Evolutionary conservation across 2,329 filamentous ascomycete genomes (phyloP).

Genomic region (Sporothrix inflata): DNA sequence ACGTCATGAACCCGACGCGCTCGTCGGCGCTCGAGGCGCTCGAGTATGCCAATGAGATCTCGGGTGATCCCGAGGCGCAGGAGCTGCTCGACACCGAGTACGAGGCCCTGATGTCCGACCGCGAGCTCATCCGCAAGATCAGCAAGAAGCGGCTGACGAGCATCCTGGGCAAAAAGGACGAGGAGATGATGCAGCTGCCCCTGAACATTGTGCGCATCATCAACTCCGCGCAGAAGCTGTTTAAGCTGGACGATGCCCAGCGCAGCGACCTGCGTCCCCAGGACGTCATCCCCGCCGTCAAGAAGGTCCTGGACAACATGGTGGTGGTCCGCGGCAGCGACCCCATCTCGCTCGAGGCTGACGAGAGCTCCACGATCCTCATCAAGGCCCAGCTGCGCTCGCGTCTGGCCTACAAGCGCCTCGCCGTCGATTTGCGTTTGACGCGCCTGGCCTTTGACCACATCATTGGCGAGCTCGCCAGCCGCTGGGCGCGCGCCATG

Average conservation of each 20-base stretch:
- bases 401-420: slow-evolving; percentile 86
- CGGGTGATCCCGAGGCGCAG: slow-evolving; percentile 86
- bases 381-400: slow-evolving; percentile 93
- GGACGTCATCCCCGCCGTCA: slow-evolving; percentile 81
- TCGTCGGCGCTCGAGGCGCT: slow-evolving; percentile 71
- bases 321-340: slow-evolving; percentile 87
- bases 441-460: slow-evolving; percentile 93
- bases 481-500: slow-evolving; percentile 80
- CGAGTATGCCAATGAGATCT: slow-evolving; percentile 84
- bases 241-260: slow-evolving; percentile 82
- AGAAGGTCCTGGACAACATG: slow-evolving; percentile 73
- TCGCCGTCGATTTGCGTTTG: slow-evolving; percentile 82
- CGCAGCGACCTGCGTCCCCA: slow-evolving; percentile 88
- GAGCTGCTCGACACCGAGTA: slow-evolving; percentile 85
- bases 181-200: slow-evolving; percentile 86
- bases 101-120: slow-evolving; percentile 75
- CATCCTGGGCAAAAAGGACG: slow-evolving; percentile 63
- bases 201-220: slow-evolving; percentile 91
- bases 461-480: slow-evolving; percentile 87
- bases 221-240: slow-evolving; percentile 84
- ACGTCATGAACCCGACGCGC: slow-evolving; percentile 72
- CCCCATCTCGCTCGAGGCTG: slow-evolving; percentile 79
- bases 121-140: slow-evolving; percentile 72
- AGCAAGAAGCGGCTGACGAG: slow-evolving; percentile 49
- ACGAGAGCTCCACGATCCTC: slow-evolving; percentile 83